These are phyloP conservation scores for Tilletia caries DNA, from an alignment of 1,284 basidiomycete species.

Conservation along the genomic window DNA sequence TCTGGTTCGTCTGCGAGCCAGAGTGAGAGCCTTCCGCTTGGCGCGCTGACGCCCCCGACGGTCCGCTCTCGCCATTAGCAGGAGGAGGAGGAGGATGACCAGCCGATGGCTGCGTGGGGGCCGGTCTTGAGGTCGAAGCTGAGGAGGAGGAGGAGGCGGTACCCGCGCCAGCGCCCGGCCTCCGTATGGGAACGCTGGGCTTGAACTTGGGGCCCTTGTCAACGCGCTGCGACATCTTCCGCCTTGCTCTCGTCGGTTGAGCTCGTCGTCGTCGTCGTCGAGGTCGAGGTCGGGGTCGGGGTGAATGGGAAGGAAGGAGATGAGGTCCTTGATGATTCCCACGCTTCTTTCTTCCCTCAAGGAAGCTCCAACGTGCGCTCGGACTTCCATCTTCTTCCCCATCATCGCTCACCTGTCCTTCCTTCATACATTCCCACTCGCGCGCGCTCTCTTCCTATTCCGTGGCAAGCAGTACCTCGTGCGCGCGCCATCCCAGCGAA, in stretches of 20 bases:
- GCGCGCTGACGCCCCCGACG: too few relatives aligned
- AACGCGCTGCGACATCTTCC: slow-evolving; percentile 6
- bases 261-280: background rate
- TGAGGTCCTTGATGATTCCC: too few relatives aligned
- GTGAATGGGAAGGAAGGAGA: background rate
- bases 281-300: background rate
- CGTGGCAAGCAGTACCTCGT: too few relatives aligned
- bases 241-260: background rate
- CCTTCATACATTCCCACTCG: too few relatives aligned
- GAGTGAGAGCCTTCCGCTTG: too few relatives aligned
- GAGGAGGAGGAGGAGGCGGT: background rate
- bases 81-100: too few relatives aligned
- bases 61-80: too few relatives aligned
- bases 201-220: slow-evolving; percentile 6
- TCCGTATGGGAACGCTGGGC: background rate
- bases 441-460: too few relatives aligned
- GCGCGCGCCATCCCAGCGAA: background rate
- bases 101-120: too few relatives aligned
- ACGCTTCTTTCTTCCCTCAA: background rate
- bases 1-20: too few relatives aligned
- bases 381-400: background rate
- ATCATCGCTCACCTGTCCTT: too few relatives aligned
- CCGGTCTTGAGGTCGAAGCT: too few relatives aligned
- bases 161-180: background rate
- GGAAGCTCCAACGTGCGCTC: background rate